phyloP scores from a whole-genome alignment of 441 rosid genomes.

The Eruca vesicaria region DNA sequence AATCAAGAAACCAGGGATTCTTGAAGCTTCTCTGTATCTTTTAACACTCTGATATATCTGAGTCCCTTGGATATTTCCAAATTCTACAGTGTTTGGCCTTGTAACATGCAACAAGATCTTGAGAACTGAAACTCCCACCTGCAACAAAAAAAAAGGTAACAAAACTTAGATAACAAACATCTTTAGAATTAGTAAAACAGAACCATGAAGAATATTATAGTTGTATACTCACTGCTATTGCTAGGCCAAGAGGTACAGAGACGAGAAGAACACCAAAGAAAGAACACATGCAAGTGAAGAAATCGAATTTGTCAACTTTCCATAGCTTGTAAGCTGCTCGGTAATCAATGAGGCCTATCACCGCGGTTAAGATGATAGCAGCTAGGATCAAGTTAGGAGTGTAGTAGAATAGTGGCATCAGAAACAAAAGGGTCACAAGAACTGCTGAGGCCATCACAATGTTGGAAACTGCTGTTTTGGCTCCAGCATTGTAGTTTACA shows the following conservation, averaged over 20 bases:
- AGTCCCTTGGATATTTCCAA: conserved; percentile 87
- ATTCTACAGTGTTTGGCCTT: conserved; percentile 66
- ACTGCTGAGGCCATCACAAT: conserved; percentile 81
- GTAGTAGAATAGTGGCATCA: conserved; percentile 93
- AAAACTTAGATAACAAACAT: conserved; percentile 21
- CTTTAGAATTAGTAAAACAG: neutral
- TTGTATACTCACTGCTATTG: conserved; percentile 66
- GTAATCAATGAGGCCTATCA: conserved; percentile 85
- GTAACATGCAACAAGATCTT: conserved; percentile 87
- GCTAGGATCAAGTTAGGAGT: conserved; percentile 84
- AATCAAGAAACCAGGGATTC: conserved; percentile 75
- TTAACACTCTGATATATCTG: conserved; percentile 67
- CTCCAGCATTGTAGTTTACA: conserved; percentile 93
- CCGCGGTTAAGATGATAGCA: conserved; percentile 93
- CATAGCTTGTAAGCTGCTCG: conserved; percentile 63
- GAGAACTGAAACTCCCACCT: conserved; percentile 90
- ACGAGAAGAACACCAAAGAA: conserved; percentile 95
- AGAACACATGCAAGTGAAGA: conserved; percentile 75
- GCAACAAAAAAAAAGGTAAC: conserved; percentile 18
- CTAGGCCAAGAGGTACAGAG: conserved; percentile 90
- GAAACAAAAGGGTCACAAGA: conserved; percentile 81
- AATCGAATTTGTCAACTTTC: conserved; percentile 96
- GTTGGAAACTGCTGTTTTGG: conserved; percentile 81
- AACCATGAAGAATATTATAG: neutral
- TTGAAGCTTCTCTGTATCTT: conserved; percentile 66